Evolutionary conservation across 164 flowering plant species (phyloP).

Genomic region (Nymphaea thermarum): DNA sequence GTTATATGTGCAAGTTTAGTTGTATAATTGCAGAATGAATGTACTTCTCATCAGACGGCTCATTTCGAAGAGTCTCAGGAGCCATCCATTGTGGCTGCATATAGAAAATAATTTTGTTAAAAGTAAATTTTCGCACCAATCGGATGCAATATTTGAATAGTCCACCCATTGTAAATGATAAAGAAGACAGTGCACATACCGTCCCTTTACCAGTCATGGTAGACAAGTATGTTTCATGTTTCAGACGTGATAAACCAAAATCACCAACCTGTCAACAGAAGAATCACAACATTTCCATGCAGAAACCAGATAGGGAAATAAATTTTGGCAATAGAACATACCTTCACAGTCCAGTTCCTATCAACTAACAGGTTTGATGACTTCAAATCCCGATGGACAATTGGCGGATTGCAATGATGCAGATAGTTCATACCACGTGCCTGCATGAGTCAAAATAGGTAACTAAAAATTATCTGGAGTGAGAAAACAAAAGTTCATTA

Average conservation of each 20-base stretch:
- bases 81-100: constrained; percentile 99
- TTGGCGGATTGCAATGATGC: constrained; percentile 86
- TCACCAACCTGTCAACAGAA: constrained; percentile 68
- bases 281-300: neutral
- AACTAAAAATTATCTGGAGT: too few relatives aligned
- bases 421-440: constrained; percentile 97
- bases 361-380: constrained; percentile 94
- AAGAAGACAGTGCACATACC: constrained; percentile 20
- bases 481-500: too few relatives aligned
- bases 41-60: constrained; percentile 95
- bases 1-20: too few relatives aligned
- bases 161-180: neutral
- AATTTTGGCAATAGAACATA: constrained; percentile 9
- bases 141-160: neutral
- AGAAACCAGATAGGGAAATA: too few relatives aligned
- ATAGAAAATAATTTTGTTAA: constrained; percentile 3
- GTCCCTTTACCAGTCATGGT: constrained; percentile 93
- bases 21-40: constrained; percentile 4
- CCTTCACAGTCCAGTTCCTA: constrained; percentile 97
- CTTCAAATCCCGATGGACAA: constrained; percentile 91
- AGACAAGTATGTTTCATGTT: constrained; percentile 65
- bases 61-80: constrained; percentile 95
- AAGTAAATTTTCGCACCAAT: neutral
- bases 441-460: constrained; percentile 20
- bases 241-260: constrained; percentile 94